Evolutionary conservation across 75 land plant species (phyloP).

Genomic region (Pinus albicaulis): DNA sequence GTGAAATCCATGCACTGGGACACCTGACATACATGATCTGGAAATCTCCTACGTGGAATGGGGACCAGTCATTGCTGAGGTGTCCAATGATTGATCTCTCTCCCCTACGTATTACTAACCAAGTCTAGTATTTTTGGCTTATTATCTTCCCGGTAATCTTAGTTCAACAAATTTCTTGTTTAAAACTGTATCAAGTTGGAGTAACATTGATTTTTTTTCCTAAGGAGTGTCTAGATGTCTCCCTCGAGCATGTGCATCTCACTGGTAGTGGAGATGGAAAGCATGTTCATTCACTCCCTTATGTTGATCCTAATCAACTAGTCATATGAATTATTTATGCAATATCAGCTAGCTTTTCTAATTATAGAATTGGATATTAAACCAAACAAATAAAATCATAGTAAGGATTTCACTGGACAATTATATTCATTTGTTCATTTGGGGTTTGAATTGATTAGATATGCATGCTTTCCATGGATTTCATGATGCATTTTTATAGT

Average conservation of each 20-base stretch:
- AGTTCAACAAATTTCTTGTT: too few species aligned
- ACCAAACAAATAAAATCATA: not conserved
- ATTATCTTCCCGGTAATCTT: too few species aligned
- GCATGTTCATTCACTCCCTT: slow-evolving; percentile 48
- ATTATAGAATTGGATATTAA: not conserved
- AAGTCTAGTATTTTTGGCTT: too few species aligned
- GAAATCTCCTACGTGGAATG: too few species aligned
- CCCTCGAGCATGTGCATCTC: slow-evolving; percentile 59
- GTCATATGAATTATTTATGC: slow-evolving; percentile 28
- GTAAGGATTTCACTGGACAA: not conserved
- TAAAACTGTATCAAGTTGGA: too few species aligned
- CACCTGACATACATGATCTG: too few species aligned
- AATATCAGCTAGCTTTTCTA: not conserved
- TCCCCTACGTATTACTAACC: too few species aligned
- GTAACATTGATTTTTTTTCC: too few species aligned
- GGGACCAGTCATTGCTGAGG: too few species aligned
- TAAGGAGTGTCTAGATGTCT: slow-evolving; percentile 54
- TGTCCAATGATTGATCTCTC: too few species aligned
- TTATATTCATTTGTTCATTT: not conserved
- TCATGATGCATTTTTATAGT: slow-evolving; percentile 27
- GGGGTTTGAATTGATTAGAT: not conserved
- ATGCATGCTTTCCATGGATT: not conserved
- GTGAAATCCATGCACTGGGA: too few species aligned
- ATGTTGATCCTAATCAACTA: slow-evolving; percentile 68
- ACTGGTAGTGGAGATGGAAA: slow-evolving; percentile 44